Evolutionary conservation across 2,329 filamentous ascomycete genomes (phyloP).

Genomic region (Knufia petricola): DNA sequence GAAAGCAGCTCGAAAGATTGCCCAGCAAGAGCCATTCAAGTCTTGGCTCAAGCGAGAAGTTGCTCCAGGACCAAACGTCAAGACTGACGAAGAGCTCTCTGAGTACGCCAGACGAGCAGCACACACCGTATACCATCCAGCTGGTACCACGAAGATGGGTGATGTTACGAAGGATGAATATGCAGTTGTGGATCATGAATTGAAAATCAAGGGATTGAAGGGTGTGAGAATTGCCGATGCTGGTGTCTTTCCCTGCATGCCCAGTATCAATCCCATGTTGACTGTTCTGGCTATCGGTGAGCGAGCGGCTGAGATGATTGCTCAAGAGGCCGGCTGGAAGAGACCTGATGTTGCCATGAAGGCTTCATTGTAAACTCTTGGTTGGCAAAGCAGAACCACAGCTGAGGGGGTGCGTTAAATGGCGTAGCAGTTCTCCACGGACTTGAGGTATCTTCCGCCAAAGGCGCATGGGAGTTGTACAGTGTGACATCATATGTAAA

Average conservation of each 20-base stretch:
- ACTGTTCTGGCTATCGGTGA: slow-evolving; percentile 79
- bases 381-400: no score
- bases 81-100: slow-evolving; percentile 69
- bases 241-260: slow-evolving; percentile 79
- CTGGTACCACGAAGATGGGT: slow-evolving; percentile 86
- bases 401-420: no score
- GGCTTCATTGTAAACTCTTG: slow-evolving; percentile 41
- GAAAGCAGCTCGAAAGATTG: slow-evolving; percentile 66
- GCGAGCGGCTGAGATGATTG: slow-evolving; percentile 74
- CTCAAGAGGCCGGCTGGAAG: slow-evolving; percentile 60
- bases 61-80: slow-evolving; percentile 62
- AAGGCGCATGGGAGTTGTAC: no score
- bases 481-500: no score
- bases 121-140: slow-evolving; percentile 85
- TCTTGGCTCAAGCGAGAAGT: slow-evolving; percentile 76
- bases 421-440: no score
- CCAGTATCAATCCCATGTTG: slow-evolving; percentile 81
- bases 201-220: slow-evolving; percentile 64
- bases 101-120: slow-evolving; percentile 73
- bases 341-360: slow-evolving; percentile 35
- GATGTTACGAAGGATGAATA: slow-evolving; percentile 56
- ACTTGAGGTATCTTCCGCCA: no score
- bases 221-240: slow-evolving; percentile 74
- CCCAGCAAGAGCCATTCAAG: slow-evolving; percentile 65
- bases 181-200: slow-evolving; percentile 69